phyloP scores from a whole-genome alignment of 1,284 basidiomycete species.

The Apiotrichum domesticum region DNA sequence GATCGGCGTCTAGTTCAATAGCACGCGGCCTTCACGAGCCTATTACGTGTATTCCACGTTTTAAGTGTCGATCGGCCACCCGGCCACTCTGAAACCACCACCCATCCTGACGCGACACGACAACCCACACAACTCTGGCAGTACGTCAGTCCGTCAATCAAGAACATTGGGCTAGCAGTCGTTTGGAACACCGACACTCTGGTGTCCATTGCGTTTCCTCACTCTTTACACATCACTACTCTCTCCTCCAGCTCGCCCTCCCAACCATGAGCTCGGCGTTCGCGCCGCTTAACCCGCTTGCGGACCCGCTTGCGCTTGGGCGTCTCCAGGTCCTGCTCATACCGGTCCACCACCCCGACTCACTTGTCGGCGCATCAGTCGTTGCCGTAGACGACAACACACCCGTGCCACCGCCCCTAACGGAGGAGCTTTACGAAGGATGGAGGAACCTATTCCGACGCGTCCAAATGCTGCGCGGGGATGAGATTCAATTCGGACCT shows the following conservation, averaged over 20 bases:
- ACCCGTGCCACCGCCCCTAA: conserved; percentile 12
- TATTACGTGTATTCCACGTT: too few relatives aligned
- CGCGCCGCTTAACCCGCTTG: conserved; percentile 24
- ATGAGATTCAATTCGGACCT: conserved; percentile 25
- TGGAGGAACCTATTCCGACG: conserved; percentile 31
- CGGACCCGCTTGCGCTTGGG: conserved; percentile 41
- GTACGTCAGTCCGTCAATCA: too few relatives aligned
- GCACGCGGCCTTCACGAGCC: too few relatives aligned
- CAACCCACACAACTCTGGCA: too few relatives aligned
- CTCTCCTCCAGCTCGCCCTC: conserved; percentile 11
- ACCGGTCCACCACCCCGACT: conserved; percentile 30
- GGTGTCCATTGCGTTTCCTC: too few relatives aligned
- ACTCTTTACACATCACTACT: too few relatives aligned
- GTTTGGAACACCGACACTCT: too few relatives aligned
- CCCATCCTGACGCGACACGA: too few relatives aligned
- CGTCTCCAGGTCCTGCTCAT: conserved; percentile 44
- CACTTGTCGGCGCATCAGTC: background rate
- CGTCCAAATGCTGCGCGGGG: conserved; percentile 34
- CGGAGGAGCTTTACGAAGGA: conserved; percentile 21
- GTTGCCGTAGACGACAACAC: background rate
- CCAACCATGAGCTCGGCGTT: conserved; percentile 7
- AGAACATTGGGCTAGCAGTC: too few relatives aligned
- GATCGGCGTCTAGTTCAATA: too few relatives aligned
- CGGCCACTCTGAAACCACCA: too few relatives aligned
- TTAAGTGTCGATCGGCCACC: too few relatives aligned